A percentile compares a stretch with the other conserved stretches of the same genome.
These are phyloP conservation scores for Leucocoprinus birnbaumii DNA, from an alignment of 768 basidiomycete species.

Conservation along the genomic window DNA sequence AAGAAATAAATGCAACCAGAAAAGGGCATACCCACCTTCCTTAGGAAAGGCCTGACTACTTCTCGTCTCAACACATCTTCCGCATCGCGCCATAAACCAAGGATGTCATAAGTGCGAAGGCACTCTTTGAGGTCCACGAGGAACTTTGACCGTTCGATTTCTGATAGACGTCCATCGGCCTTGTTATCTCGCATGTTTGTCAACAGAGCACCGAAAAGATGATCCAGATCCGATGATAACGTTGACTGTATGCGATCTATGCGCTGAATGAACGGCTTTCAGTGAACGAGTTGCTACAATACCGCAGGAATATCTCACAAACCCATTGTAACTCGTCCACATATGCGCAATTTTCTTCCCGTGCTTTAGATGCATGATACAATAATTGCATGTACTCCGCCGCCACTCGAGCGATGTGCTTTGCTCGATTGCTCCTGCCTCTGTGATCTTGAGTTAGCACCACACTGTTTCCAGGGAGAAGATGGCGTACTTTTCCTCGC, in stretches of 20 bases:
- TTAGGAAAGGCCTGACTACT: conserved; percentile 72
- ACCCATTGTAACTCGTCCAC: conserved; percentile 88
- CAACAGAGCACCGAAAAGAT: conserved; percentile 69
- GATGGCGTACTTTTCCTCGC: conserved; percentile 35
- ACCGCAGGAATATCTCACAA: conserved; percentile 25
- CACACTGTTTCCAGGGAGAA: not conserved
- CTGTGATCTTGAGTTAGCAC: conserved; percentile 26
- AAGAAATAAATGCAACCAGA: not conserved
- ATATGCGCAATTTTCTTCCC: conserved; percentile 71
- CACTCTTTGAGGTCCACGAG: conserved; percentile 74
- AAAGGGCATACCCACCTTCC: conserved; percentile 52
- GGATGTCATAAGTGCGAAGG: conserved; percentile 71
- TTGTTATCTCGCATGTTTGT: conserved; percentile 45
- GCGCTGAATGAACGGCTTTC: conserved; percentile 40
- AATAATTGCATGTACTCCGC: conserved; percentile 90
- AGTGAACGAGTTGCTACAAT: conserved; percentile 4
- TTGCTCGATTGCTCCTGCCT: conserved; percentile 48
- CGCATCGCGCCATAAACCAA: conserved; percentile 83
- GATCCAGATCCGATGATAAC: conserved; percentile 82
- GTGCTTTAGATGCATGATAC: conserved; percentile 86
- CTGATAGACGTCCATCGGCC: conserved; percentile 46
- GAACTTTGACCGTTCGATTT: conserved; percentile 62
- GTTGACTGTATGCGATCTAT: conserved; percentile 83
- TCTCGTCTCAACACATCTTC: conserved; percentile 80
- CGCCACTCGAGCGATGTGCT: conserved; percentile 82